Evolutionary conservation across 139 green algal species (phyloP), one percentile per base, ranked within the genome.

Genomic region (Mychonastes homosphaera): DNA sequence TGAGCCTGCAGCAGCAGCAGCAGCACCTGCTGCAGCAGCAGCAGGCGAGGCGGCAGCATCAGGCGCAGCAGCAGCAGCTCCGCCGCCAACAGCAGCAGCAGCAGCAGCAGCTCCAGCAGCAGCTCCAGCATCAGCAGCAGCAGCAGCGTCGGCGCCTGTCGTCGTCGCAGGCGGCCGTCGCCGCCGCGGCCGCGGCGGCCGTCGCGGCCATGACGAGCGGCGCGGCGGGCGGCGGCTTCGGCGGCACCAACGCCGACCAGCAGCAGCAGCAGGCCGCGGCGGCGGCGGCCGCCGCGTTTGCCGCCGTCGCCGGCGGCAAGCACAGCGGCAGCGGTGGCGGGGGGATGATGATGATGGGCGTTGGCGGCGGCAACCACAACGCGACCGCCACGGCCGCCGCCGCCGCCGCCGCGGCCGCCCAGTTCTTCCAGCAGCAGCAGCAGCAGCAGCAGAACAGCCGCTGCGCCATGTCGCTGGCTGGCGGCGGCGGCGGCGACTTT

Each of bases 1-100:
- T 55, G 32, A 43, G 56, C 23, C 35, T 55, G 30, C 56, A 63
- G 44, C 56, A 63, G 30, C 56, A 63, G 43, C 56, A 63, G n/a
- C n/a, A n/a, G n/a, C n/a, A n/a, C n/a, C n/a, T n/a, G n/a, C n/a
- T n/a, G n/a, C n/a, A n/a, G n/a, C n/a, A n/a, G n/a, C n/a, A n/a
- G n/a, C n/a, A n/a, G n/a, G n/a, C n/a, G n/a, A n/a, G n/a, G n/a
- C n/a, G n/a, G n/a, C n/a, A n/a, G n/a, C n/a, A n/a, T n/a, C n/a
- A n/a, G n/a, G n/a, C n/a, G n/a, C n/a, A n/a, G n/a, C n/a, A n/a
- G n/a, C n/a, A n/a, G n/a, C n/a, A n/a, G n/a, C n/a, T n/a, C 9
- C 43, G 43, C 32, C 54, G 56, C 43, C 56, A 63, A 23, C 56
- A 44, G 16, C 35, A 63, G 30, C 56, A 63, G 44, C 56, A 63